Conservation (phyloP, 768 basidiomycete species). For the Tremella yokohamensis region DNA sequence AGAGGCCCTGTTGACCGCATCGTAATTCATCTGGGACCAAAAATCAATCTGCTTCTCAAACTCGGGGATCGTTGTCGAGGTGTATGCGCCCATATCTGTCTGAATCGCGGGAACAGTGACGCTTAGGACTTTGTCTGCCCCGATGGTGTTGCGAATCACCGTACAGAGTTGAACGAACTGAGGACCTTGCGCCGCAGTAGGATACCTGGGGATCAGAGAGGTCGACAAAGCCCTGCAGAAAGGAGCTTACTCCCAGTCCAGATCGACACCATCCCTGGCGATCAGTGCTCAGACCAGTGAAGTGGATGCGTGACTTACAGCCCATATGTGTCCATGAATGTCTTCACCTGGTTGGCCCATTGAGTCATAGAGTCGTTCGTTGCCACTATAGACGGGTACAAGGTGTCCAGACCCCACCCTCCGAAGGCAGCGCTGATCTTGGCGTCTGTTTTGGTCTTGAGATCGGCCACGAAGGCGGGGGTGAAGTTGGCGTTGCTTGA, state of each 20-base stretch:
- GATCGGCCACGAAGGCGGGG: background rate
- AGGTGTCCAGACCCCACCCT: constrained; percentile 9
- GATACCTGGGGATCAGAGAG: background rate
- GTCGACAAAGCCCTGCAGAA: background rate
- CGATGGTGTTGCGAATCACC: constrained; percentile 12
- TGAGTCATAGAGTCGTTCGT: background rate
- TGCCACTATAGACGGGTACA: background rate
- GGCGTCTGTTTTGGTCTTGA: background rate
- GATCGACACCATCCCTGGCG: constrained; percentile 1
- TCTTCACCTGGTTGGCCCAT: background rate
- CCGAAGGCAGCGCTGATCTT: constrained; percentile 4
- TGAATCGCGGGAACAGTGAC: constrained; percentile 21
- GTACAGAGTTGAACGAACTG: constrained; percentile 1
- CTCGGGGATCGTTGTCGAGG: constrained; percentile 11
- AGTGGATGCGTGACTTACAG: background rate
- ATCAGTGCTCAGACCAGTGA: background rate
- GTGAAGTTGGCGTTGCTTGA: constrained; percentile 1
- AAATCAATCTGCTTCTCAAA: constrained; percentile 30
- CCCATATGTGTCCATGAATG: background rate
- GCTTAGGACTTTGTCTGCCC: constrained; percentile 9
- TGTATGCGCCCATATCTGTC: constrained; percentile 26
- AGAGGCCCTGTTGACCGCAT: constrained; percentile 29
- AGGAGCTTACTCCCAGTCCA: constrained; percentile 4
- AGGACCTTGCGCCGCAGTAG: background rate
- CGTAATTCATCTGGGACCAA: constrained; percentile 40